These are phyloP conservation scores for Glycyrrhiza uralensis DNA, from an alignment of 306 rosid genomes.

Conservation along the genomic window DNA sequence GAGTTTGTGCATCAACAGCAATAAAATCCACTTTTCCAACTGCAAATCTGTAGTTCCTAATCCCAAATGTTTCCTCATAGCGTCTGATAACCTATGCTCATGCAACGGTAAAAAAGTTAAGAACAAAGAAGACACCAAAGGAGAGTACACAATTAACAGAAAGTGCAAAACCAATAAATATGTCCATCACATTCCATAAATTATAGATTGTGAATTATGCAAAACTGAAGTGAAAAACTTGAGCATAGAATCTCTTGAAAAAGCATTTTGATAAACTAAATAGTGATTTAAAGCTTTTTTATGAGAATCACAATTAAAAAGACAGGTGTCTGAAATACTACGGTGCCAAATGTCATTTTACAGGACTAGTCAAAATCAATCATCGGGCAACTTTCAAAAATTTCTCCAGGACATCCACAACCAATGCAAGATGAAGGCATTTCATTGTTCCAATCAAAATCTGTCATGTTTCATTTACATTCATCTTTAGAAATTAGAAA, in stretches of 20 bases:
- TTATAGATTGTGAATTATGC: background rate
- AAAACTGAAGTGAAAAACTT: conserved; percentile 5
- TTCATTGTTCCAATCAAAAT: conserved; percentile 1
- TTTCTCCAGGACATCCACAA: background rate
- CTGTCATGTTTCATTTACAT: conserved; percentile 3
- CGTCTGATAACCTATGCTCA: conserved; percentile 52
- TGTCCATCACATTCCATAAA: background rate
- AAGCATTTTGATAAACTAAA: background rate
- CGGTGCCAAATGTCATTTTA: background rate
- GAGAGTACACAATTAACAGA: background rate
- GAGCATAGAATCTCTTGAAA: background rate
- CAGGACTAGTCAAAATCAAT: background rate
- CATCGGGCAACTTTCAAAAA: background rate
- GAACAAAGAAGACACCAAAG: conserved; percentile 16
- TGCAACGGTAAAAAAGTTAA: background rate
- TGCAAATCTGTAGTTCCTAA: conserved; percentile 49
- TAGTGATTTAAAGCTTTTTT: background rate
- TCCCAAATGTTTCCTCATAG: conserved; percentile 66
- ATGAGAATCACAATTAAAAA: background rate
- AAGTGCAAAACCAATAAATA: background rate
- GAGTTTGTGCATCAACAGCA: conserved; percentile 69
- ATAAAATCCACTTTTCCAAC: conserved; percentile 74
- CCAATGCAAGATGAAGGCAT: background rate
- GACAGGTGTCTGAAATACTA: background rate
- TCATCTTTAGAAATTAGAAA: conserved; percentile 14